Conservation (phyloP, 306 rosid genomes). For the Quercus berberidifolia region DNA sequence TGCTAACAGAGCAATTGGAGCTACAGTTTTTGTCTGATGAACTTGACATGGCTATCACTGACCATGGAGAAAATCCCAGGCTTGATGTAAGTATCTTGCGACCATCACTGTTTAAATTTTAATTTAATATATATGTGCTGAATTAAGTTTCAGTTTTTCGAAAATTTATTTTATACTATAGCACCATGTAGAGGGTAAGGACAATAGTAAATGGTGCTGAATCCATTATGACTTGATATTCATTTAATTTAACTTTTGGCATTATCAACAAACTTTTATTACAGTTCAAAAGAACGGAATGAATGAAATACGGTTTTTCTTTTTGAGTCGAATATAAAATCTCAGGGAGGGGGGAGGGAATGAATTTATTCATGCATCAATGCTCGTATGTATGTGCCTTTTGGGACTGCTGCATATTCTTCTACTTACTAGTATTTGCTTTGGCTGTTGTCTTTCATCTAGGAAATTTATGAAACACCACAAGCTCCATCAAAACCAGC, state of each 20-base stretch:
- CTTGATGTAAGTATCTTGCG: conserved; percentile 31
- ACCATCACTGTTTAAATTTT: background rate
- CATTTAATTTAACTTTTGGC: background rate
- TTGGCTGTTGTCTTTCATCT: background rate
- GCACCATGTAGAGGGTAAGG: background rate
- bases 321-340: background rate
- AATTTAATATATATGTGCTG: background rate
- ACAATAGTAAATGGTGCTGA: background rate
- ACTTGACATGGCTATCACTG: conserved; percentile 39
- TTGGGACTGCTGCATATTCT: background rate
- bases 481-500: conserved; percentile 19
- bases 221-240: background rate
- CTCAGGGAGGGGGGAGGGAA: too few relatives aligned
- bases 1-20: conserved; percentile 30
- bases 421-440: background rate
- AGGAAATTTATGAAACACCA: conserved; percentile 35
- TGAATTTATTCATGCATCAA: background rate
- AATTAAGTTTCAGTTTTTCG: background rate
- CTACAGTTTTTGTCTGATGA: conserved; percentile 36
- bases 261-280: background rate
- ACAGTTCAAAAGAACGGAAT: too few relatives aligned
- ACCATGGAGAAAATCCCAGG: conserved; percentile 37
- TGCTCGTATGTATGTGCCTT: background rate
- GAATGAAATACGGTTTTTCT: background rate
- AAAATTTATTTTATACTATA: background rate